phyloP scores from a whole-genome alignment of 495 filamentous ascomycete species.

The Trypethelium eluteriae region DNA sequence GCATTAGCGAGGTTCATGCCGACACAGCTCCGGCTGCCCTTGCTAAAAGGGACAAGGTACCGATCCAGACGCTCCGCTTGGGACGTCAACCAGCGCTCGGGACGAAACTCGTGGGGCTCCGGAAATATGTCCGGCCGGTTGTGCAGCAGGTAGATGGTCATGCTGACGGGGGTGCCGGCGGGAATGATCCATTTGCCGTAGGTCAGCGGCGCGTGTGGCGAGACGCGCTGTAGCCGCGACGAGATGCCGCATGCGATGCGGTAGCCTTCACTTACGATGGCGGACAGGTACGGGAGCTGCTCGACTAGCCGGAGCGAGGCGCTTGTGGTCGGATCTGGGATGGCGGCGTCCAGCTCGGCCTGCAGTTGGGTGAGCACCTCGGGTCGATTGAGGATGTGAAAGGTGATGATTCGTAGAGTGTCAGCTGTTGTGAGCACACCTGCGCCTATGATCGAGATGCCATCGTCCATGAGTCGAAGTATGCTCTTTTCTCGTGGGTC shows the following conservation, averaged over 20 bases:
- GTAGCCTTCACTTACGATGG: slow-evolving; percentile 34
- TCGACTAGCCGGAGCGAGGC: slow-evolving; percentile 34
- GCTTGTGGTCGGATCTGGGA: slow-evolving; percentile 29
- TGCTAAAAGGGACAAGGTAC: slow-evolving; percentile 44
- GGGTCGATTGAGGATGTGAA: background rate
- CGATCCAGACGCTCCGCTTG: slow-evolving; percentile 36
- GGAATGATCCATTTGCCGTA: slow-evolving; percentile 26
- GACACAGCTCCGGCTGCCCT: slow-evolving; percentile 44
- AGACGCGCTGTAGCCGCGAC: slow-evolving; percentile 10
- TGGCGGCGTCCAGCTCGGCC: slow-evolving; percentile 6
- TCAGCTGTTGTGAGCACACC: slow-evolving; percentile 18
- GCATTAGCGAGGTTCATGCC: slow-evolving; percentile 39
- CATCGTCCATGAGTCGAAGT: slow-evolving; percentile 20
- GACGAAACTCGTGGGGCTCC: slow-evolving; percentile 8
- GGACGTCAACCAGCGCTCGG: slow-evolving; percentile 19
- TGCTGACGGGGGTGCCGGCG: slow-evolving; percentile 35
- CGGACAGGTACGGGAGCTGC: slow-evolving; percentile 43
- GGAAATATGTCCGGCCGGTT: background rate
- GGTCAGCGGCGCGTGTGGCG: background rate
- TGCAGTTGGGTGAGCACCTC: slow-evolving; percentile 13
- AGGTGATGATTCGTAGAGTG: background rate
- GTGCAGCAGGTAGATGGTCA: slow-evolving; percentile 27
- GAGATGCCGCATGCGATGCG: slow-evolving; percentile 19
- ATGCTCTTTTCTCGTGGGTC: slow-evolving; percentile 15
- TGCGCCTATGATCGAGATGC: slow-evolving; percentile 15